These are phyloP conservation scores for Terfezia boudieri DNA, from an alignment of 495 filamentous ascomycete genomes.

Conservation along the genomic window DNA sequence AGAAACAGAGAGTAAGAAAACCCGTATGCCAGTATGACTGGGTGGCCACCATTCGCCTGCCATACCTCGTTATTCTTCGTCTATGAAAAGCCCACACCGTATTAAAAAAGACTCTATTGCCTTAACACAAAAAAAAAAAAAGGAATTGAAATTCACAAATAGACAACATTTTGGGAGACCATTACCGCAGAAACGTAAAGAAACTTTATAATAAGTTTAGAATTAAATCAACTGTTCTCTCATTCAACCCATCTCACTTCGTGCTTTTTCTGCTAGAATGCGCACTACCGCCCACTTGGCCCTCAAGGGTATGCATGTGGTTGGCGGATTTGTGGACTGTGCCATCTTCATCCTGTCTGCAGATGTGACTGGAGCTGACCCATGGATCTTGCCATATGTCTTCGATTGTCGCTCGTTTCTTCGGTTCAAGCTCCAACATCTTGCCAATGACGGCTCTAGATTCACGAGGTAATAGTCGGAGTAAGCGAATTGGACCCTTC, in stretches of 20 bases:
- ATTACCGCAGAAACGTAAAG: too few relatives aligned
- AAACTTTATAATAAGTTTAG: too few relatives aligned
- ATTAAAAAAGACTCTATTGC: too few relatives aligned
- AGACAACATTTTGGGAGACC: too few relatives aligned
- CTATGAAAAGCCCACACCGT: too few relatives aligned
- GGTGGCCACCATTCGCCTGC: too few relatives aligned
- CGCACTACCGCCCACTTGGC: not conserved
- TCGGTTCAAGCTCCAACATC: conserved; percentile 82
- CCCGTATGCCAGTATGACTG: too few relatives aligned
- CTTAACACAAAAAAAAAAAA: too few relatives aligned
- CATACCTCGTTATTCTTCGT: too few relatives aligned
- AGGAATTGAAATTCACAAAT: too few relatives aligned
- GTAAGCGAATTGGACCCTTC: conserved; percentile 77
- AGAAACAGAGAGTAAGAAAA: too few relatives aligned
- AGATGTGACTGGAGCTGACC: conserved; percentile 31
- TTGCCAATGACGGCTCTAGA: conserved; percentile 69
- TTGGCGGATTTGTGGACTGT: conserved; percentile 26
- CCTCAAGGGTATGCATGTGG: conserved; percentile 31
- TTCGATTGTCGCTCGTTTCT: conserved; percentile 55
- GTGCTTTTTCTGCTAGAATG: not conserved
- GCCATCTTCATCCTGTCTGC: conserved; percentile 26
- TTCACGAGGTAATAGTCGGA: conserved; percentile 80
- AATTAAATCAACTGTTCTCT: too few relatives aligned
- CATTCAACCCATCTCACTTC: not conserved
- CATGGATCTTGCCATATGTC: conserved; percentile 81